These are phyloP conservation scores for Phytophthora agathidicida DNA, from an alignment of 352 stramenopile genomes.

Conservation along the genomic window DNA sequence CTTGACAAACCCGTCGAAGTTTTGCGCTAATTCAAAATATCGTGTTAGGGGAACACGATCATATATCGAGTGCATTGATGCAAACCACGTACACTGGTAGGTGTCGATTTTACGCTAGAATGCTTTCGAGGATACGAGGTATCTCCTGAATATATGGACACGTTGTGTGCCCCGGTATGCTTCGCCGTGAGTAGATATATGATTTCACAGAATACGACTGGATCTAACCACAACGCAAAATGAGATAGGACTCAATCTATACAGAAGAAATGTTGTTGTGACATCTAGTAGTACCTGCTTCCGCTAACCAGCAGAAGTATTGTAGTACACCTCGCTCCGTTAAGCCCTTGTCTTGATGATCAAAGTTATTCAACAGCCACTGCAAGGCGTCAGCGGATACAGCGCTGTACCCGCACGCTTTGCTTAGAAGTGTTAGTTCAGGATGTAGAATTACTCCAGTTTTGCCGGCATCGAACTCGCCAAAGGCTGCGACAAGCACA, in stretches of 20 bases:
- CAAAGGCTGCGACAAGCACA: constrained; percentile 59
- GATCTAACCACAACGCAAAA: constrained; percentile 42
- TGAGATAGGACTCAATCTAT: no score
- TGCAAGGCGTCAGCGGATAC: constrained; percentile 38
- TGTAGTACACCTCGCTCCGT: constrained; percentile 64
- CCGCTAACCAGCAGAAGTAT: constrained; percentile 75
- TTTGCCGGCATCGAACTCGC: constrained; percentile 45
- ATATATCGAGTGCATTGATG: neutral
- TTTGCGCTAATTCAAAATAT: constrained; percentile 18
- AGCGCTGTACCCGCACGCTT: constrained; percentile 31
- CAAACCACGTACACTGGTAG: constrained; percentile 16
- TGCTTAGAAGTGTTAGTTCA: constrained; percentile 55
- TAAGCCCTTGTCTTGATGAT: constrained; percentile 39
- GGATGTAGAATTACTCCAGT: constrained; percentile 33
- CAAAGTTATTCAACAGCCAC: constrained; percentile 69
- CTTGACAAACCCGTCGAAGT: constrained; percentile 1
- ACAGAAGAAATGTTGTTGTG: no score
- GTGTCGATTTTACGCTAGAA: constrained; percentile 25
- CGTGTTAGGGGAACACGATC: neutral
- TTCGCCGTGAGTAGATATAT: constrained; percentile 65
- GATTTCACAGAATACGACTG: constrained; percentile 59
- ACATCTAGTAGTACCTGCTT: constrained; percentile 68
- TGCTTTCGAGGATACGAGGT: constrained; percentile 25
- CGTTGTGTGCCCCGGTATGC: constrained; percentile 64
- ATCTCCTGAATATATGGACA: constrained; percentile 42